Evolutionary conservation across 106 monocot species (phyloP).

Genomic region (Agapanthus africanus): DNA sequence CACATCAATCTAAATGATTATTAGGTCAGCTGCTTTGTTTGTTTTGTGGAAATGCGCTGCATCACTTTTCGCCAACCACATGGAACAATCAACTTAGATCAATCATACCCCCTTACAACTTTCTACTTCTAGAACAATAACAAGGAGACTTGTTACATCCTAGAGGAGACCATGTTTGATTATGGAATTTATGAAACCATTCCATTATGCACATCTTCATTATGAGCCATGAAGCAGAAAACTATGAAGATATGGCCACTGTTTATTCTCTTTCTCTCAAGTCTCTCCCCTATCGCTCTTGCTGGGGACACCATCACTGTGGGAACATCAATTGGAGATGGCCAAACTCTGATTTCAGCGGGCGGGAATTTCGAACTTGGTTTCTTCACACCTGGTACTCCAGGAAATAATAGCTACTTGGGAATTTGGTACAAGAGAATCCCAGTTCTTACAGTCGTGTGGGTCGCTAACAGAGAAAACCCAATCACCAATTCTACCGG

Average conservation of each 20-base stretch:
- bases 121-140: not conserved
- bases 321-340: not conserved
- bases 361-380: conserved; percentile 16
- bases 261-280: not conserved
- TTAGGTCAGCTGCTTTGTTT: not conserved
- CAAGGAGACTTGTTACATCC: not conserved
- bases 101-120: not conserved
- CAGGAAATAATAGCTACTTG: not conserved
- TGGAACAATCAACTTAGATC: not conserved
- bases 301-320: not conserved
- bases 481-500: conserved; percentile 12
- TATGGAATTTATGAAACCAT: not conserved
- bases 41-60: not conserved
- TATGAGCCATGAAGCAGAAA: not conserved
- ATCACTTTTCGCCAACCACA: not conserved
- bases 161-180: not conserved
- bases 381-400: conserved; percentile 16
- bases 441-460: conserved; percentile 16
- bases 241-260: not conserved
- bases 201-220: not conserved
- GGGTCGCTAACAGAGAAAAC: conserved; percentile 33
- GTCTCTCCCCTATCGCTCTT: not conserved
- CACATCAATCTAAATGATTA: too few relatives aligned
- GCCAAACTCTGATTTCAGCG: not conserved
- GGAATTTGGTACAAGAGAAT: conserved; percentile 15